Conservation (phyloP, 768 basidiomycete species). For the Suillus weaverae region DNA sequence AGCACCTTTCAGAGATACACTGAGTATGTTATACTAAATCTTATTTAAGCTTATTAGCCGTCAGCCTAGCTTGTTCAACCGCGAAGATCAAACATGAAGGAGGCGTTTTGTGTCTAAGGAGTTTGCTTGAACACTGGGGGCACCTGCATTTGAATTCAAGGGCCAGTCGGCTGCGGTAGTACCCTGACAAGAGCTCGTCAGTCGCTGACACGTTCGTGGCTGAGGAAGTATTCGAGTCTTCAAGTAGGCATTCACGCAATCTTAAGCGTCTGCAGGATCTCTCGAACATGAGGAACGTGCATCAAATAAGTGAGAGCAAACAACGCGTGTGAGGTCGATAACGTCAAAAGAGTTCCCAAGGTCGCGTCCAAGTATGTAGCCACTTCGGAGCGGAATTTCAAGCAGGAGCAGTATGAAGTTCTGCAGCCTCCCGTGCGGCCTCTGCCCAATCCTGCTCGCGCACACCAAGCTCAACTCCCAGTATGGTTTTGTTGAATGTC, state of each 20-base stretch:
- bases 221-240: neutral
- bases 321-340: no score
- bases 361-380: neutral
- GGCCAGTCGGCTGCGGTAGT: neutral
- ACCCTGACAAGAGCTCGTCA: neutral
- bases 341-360: neutral
- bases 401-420: neutral
- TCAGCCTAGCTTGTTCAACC: neutral
- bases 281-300: neutral
- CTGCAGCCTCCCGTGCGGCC: neutral
- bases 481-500: slow-evolving; percentile 46
- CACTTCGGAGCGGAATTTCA: no score
- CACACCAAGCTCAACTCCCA: neutral
- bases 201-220: neutral
- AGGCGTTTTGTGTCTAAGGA: neutral
- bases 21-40: no score
- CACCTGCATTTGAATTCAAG: neutral
- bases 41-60: no score
- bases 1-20: no score
- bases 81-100: neutral
- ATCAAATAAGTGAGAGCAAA: neutral
- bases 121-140: neutral
- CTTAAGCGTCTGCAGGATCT: neutral
- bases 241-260: neutral
- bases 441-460: slow-evolving; percentile 1